phyloP scores from a whole-genome alignment of 208 protist genomes.

The Leishmania gerbilli region DNA sequence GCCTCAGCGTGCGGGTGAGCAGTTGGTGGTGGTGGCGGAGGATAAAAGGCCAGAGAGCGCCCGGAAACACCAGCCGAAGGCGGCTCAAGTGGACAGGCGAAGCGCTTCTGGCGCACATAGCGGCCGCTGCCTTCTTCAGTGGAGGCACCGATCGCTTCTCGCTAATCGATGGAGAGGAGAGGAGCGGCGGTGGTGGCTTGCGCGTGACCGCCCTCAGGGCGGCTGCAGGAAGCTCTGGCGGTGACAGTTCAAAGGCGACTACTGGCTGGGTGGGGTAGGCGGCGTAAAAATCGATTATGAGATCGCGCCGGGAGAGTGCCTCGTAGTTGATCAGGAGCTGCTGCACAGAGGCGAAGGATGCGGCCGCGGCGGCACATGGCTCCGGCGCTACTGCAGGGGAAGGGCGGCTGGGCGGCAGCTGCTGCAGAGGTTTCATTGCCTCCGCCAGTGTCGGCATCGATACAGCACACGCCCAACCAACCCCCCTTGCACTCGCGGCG shows the following conservation, averaged over 20 bases:
- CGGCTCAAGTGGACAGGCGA: not conserved
- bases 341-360: slow-evolving; percentile 12
- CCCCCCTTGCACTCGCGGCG: not conserved
- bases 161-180: not conserved
- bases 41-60: slow-evolving; percentile 20
- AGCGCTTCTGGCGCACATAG: not conserved
- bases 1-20: slow-evolving; percentile 7
- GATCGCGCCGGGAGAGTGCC: slow-evolving; percentile 25
- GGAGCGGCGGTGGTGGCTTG: not conserved
- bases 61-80: slow-evolving; percentile 18
- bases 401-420: not conserved
- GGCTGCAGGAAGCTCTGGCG: not conserved
- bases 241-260: not conserved
- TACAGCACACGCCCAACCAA: not conserved
- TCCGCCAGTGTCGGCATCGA: not conserved
- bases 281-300: slow-evolving; percentile 50
- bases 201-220: not conserved
- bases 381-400: not conserved
- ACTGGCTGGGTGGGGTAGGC: slow-evolving; percentile 15
- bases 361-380: not conserved
- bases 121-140: not conserved
- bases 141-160: not conserved
- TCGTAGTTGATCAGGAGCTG: slow-evolving; percentile 32
- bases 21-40: slow-evolving; percentile 15
- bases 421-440: not conserved